Evolutionary conservation across 495 filamentous ascomycete species (phyloP), one percentile per base, ranked within the genome.

Genomic region (Jackrogersella minutella): DNA sequence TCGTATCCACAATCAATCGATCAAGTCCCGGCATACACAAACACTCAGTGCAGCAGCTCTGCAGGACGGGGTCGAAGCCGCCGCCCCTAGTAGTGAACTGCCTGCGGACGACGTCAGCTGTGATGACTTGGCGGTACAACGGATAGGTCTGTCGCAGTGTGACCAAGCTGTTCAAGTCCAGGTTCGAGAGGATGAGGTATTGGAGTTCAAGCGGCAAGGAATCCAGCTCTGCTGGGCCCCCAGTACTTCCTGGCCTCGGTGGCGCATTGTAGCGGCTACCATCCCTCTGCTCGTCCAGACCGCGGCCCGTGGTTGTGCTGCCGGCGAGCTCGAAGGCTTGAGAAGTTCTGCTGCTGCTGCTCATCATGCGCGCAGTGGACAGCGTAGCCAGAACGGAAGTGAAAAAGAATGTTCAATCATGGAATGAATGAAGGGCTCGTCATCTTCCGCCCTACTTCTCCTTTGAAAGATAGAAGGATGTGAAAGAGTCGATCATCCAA

Each of bases 21-120:
- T 74, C 72, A 28, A 66, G 61, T n/a, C 72, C 72, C 11, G 72
- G 72, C 36, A 67, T 64, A 22, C 63, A 70, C 21, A 74, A 62
- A 36, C 72, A 74, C 34, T 70, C 56, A 22, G 50, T 66, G 62
- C 72, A 74, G 43, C 69, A 72, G 28, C 53, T 44, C 5, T 40
- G 39, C 33, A 74, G 58, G 41, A 37, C 43, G 1, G 58, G 50
- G 16, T 63, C 44, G 9, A 24, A 36, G 1, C 13, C 10, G 10
- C 66, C 69, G 21, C 68, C 39, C 21, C 24, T 33, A 13, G 43
- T 21, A 26, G 58, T 31, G 52, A 74, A 74, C 17, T 66, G 63
- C 54, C 24, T 67, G 34, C 70, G 62, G 52, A 74, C 7, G 16
- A 70, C 39, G 16, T 74, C 70, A 17, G 44, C 40, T 1, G 64